Evolutionary conservation across 768 basidiomycete species (phyloP), one percentile per base, ranked within the genome.

Genomic region (Lactifluus volemus): DNA sequence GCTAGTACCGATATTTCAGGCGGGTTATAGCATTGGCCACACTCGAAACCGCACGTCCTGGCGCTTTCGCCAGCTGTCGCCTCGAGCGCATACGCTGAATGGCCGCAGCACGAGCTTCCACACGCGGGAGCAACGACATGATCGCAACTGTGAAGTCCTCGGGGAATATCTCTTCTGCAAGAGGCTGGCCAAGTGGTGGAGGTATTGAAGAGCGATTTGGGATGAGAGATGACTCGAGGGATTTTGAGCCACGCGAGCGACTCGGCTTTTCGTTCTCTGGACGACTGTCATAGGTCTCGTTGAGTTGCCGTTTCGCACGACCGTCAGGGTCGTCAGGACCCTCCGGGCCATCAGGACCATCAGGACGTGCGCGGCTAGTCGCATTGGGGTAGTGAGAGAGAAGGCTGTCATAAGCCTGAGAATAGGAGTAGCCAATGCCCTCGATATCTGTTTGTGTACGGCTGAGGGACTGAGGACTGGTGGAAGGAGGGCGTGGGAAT

Each of bases 91-190:
- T 53, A 48, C 29, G 55, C 12, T 42, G 30, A 45, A 55, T 45
- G 9, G 53, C 62, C 25, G 55, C 60, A n/a, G 38, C 29, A 49
- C 63, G 56, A 21, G 50, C 52, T 50, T 63, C 63, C 47, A 57
- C 59, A 25, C 50, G 65, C 30, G 64, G 63, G 50, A 65, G 60
- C 25, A 61, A 39, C 29, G 53, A 50, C 63, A 66, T 66, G 15
- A 61, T 59, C 1, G 51, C 63, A 19, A 59, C 32, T n/a, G 59
- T 65, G 42, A 66, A 59, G 38, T 66, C 65, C 45, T 66, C 65
- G 1, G 60, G 53, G 42, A 66, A 66, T 12, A 58, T 53, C n/a
- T 57, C 58, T n/a, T 34, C 52, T 36, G 42, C 17, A 17, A 34
- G 12, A 25, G 58, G 53, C 39, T 41, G 36, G 8, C n/a, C 21